phyloP scores from a whole-genome alignment of 2,329 filamentous ascomycete genomes.

The Trematosphaeria pertusa region DNA sequence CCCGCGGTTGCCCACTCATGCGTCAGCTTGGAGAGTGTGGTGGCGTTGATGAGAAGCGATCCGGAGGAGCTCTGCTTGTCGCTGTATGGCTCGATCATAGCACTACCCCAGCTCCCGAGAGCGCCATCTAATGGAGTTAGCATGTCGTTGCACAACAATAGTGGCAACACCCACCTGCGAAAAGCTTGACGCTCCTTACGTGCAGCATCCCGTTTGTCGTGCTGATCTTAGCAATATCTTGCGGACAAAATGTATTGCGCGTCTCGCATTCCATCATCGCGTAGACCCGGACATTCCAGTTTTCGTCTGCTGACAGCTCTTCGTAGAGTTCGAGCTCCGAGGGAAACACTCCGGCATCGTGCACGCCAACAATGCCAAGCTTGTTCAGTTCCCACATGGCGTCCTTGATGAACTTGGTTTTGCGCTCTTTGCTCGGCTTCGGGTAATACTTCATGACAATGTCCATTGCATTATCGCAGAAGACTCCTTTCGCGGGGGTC shows the following conservation, averaged over 20 bases:
- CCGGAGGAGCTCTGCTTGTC: constrained; percentile 68
- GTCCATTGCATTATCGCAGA: constrained; percentile 77
- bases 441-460: constrained; percentile 65
- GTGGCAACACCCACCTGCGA: constrained; percentile 60
- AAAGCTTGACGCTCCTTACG: constrained; percentile 72
- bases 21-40: constrained; percentile 62
- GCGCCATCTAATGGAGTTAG: constrained; percentile 64
- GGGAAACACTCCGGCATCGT: constrained; percentile 70
- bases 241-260: constrained; percentile 69
- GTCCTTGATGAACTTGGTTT: constrained; percentile 61
- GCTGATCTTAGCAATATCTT: constrained; percentile 55
- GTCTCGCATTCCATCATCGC: constrained; percentile 72
- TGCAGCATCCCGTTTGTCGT: constrained; percentile 60
- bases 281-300: constrained; percentile 70
- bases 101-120: constrained; percentile 74
- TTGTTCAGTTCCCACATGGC: constrained; percentile 70
- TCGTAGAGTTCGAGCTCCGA: constrained; percentile 63
- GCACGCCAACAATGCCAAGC: constrained; percentile 71
- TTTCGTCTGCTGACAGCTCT: constrained; percentile 57
- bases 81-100: constrained; percentile 73
- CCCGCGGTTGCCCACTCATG: constrained; percentile 65
- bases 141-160: not conserved
- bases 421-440: constrained; percentile 60
- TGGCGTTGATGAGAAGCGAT: constrained; percentile 71
- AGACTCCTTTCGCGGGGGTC: constrained; percentile 71